Evolutionary conservation across 306 rosid species (phyloP), one percentile per base, ranked within the genome.

Genomic region (Quercus alba): DNA sequence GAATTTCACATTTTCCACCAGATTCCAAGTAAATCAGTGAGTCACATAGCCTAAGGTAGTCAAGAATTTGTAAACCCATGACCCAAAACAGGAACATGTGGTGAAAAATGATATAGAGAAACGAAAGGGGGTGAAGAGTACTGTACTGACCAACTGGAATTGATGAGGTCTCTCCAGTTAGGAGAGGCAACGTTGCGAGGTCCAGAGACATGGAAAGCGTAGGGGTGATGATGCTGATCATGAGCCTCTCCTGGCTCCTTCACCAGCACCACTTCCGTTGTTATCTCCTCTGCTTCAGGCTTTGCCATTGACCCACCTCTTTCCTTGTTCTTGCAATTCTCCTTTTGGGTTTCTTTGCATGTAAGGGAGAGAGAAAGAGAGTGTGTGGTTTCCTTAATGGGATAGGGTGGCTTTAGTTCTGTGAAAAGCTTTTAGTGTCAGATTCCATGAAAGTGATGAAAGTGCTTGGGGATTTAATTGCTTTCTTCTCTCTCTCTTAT

Each of bases 201-300:
- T 12, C 99, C 98, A 77, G 98, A 95, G 26, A 93, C 97, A 78
- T 93, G 96, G 77, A 95, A 95, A 1, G 99, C 95, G 67, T 91
- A 87, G 0, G 99, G 99, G 72, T 95, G 46, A 41, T 41, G 46
- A 41, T 41, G 11, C 12, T 41, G 46, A 41, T 41, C 3, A 41
- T 41, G 97, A 77, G 88, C 84, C 41, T 85, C 83, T 54, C 26
- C 78, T 70, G 59, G 51, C 28, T 33, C 81, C 46, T 59, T 75
- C 28, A 56, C 68, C 56, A 19, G 74, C 35, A 59, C 67, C 25
- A 59, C 67, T 23, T 56, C 73, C 69, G 78, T 80, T 19, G 35
- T 20, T 21, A 46, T 30, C 70, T 78, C 85, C 41, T 73, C 86
- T 1, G 74, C 20, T 4, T 33, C 69, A 28, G 25, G 17, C 33